These are phyloP conservation scores for Monosporascus sp. DNA, from an alignment of 2,329 filamentous ascomycete species.

Conservation along the genomic window DNA sequence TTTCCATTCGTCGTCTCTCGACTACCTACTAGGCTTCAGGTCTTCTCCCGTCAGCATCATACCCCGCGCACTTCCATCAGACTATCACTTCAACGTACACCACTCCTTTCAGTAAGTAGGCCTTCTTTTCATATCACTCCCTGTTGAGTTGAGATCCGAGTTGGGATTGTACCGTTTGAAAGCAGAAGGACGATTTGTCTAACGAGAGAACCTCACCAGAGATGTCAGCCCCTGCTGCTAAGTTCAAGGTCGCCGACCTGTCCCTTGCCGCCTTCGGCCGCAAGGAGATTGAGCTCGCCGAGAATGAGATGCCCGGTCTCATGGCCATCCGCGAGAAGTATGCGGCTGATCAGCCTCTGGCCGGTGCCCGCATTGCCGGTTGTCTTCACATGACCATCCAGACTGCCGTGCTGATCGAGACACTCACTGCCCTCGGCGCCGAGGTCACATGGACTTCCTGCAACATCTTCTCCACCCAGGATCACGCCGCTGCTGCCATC, in stretches of 20 bases:
- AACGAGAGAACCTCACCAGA: constrained; percentile 9
- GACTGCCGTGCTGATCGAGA: constrained; percentile 99
- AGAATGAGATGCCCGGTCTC: constrained; percentile 95
- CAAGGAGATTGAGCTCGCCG: constrained; percentile 97
- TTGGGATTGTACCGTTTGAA: too few species aligned
- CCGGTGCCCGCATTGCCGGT: constrained; percentile 91
- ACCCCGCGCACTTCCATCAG: neutral
- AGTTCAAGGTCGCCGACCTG: constrained; percentile 98
- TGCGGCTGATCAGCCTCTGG: constrained; percentile 84
- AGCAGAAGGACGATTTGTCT: neutral
- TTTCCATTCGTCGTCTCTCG: neutral
- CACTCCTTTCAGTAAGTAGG: neutral
- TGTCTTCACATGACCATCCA: constrained; percentile 99
- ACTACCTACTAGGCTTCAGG: neutral
- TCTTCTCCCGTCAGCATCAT: neutral
- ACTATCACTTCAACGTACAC: too few species aligned
- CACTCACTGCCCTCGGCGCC: constrained; percentile 85
- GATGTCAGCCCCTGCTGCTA: constrained; percentile 77
- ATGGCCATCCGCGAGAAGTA: constrained; percentile 94
- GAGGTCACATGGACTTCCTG: constrained; percentile 99
- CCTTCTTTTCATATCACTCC: neutral
- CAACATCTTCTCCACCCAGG: constrained; percentile 99
- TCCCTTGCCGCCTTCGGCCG: constrained; percentile 96
- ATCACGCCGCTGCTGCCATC: constrained; percentile 96
- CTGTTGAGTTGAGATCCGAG: neutral